Conservation (phyloP, 108 stramenopile species). For the Skeletonema menzelii region DNA sequence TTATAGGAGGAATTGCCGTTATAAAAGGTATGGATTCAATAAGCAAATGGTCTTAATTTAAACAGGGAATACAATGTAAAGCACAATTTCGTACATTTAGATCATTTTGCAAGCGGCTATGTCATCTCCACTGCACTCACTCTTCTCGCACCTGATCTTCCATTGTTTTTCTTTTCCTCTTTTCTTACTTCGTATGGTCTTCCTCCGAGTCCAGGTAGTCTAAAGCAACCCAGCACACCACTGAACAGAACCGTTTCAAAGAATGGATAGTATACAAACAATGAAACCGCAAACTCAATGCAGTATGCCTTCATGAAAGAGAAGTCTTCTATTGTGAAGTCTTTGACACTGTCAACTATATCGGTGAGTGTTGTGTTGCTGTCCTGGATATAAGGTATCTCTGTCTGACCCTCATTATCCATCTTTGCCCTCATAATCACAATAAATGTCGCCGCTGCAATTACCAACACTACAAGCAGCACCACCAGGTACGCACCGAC, state of each 20-base stretch:
- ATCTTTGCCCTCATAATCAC: constrained; percentile 53
- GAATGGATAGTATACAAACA: constrained; percentile 65
- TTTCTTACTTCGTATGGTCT: constrained; percentile 50
- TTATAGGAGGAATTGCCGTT: constrained; percentile 35
- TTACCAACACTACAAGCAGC: constrained; percentile 26
- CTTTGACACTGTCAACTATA: background rate
- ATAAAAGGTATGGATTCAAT: constrained; percentile 33
- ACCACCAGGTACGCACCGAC: constrained; percentile 44
- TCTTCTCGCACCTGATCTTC: background rate
- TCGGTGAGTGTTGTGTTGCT: background rate
- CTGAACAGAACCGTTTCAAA: constrained; percentile 63
- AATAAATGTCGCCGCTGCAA: constrained; percentile 48
- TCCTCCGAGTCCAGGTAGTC: constrained; percentile 57
- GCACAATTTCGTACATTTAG: too few species aligned
- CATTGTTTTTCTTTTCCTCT: constrained; percentile 14
- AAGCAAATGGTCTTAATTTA: constrained; percentile 17
- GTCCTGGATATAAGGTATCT: background rate
- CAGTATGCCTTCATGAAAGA: constrained; percentile 57
- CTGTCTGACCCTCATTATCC: constrained; percentile 16
- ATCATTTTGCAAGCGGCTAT: background rate
- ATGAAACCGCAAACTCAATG: constrained; percentile 57
- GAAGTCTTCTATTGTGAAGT: constrained; percentile 26
- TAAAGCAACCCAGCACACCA: constrained; percentile 54
- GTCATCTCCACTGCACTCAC: background rate
- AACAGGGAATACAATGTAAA: too few species aligned